Base-by-base conservation (phyloP, 352 stramenopile species). In the Phytophthora cryptogea region DNA sequence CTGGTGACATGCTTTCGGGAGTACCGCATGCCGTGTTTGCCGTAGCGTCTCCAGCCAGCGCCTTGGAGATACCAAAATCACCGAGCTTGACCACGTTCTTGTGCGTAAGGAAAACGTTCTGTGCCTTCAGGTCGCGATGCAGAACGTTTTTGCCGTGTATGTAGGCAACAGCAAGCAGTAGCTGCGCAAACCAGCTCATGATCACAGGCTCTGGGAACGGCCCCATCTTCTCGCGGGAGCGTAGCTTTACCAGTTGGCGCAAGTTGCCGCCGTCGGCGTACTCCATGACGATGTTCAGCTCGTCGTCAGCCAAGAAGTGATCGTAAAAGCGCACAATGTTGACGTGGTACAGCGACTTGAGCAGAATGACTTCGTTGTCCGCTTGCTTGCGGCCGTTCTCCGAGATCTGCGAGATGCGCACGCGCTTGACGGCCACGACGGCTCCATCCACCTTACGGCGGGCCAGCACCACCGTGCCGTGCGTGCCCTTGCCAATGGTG, bases 291-390 rank as follows among this genome's bases (percentile, higher is more conserved):
- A 96, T 96, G 44, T 96, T 94, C 23, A 96, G 72, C 53, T 94
- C 86, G 62, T 94, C 84, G 45, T 94, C 80, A 14, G 75, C 74
- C 66, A 92, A 72, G 53, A 96, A 96, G 46, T 91, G 83, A 65
- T 96, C 88, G 75, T 95, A 94, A 49, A 94, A 96, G 31, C 84
- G 84, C 51, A 96, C 85, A 59, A 96, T 95, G 53, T 95, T 95
- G 26, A 94, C 83, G 65, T 95, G 87, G 69, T 93, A 93, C 30
- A 95, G 71, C 54, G 85, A 93, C 60, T 95, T 94, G 45, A 95
- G 83, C 61, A 95, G 54, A 57, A 94, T 94, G 1, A 95, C 86
- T 68, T 95, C 86, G 51, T 95, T 95, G 60, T 95, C 84, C 5
- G 86, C 86, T 52, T 94, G 86, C 66, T 93, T 95, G 42, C 83